Conservation (phyloP, 306 rosid species). For the Quillaja saponaria region DNA sequence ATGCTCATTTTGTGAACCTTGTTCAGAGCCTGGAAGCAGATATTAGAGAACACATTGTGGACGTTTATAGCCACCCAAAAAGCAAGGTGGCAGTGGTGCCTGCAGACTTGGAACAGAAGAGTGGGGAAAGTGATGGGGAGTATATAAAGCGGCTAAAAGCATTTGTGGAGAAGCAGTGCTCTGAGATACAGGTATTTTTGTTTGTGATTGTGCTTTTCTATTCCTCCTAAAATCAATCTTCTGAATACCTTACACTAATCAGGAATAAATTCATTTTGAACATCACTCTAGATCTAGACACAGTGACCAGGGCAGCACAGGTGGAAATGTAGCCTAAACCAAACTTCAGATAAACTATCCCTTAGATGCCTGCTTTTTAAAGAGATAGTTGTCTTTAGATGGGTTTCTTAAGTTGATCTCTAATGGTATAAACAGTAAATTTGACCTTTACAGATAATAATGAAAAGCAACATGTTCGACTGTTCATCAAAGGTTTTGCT, state of each 20-base stretch:
- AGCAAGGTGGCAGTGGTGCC: conserved; percentile 88
- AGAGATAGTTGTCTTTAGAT: not conserved
- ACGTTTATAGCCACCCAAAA: conserved; percentile 80
- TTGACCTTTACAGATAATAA: not conserved
- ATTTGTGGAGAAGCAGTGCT: conserved; percentile 87
- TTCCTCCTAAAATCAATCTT: conserved; percentile 24
- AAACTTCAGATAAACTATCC: conserved; percentile 13
- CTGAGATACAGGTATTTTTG: conserved; percentile 78
- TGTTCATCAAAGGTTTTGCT: not conserved
- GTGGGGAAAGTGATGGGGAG: conserved; percentile 73
- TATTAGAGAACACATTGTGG: conserved; percentile 78
- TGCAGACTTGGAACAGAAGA: conserved; percentile 82
- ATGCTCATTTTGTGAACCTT: conserved; percentile 58
- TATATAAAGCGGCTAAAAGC: conserved; percentile 79
- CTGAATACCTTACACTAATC: not conserved
- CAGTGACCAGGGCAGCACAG: conserved; percentile 3
- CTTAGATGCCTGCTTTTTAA: not conserved
- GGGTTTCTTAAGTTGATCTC: conserved; percentile 23
- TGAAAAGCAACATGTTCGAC: not conserved
- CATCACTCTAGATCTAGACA: not conserved
- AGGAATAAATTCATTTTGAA: conserved; percentile 19
- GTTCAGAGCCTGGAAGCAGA: conserved; percentile 64
- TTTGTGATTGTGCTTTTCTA: conserved; percentile 8
- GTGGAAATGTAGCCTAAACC: conserved; percentile 17
- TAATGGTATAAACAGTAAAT: not conserved